phyloP scores from a whole-genome alignment of 306 rosid species.

The Cicer pinnatifidum region DNA sequence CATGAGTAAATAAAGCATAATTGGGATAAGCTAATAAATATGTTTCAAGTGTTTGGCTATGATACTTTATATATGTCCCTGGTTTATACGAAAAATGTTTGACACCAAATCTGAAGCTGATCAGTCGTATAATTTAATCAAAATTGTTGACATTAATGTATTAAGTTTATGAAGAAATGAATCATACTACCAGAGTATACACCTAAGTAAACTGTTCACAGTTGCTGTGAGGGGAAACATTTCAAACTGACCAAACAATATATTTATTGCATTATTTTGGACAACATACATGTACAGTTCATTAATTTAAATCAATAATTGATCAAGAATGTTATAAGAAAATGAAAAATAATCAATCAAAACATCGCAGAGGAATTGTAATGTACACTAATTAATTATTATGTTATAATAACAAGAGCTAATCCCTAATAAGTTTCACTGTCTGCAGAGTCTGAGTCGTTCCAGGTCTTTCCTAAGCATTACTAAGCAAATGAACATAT shows the following conservation, averaged over 20 bases:
- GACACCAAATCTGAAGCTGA: too few relatives aligned
- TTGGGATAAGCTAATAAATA: constrained; percentile 15
- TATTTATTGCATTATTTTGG: not conserved
- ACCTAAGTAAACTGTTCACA: not conserved
- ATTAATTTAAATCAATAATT: too few relatives aligned
- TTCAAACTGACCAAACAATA: not conserved
- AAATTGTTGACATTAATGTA: not conserved
- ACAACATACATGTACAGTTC: not conserved
- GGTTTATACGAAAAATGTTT: too few relatives aligned
- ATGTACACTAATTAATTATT: too few relatives aligned
- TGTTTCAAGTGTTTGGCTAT: not conserved
- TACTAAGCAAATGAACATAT: too few relatives aligned
- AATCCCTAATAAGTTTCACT: not conserved
- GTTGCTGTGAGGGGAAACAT: not conserved
- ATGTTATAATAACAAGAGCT: not conserved
- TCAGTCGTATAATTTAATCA: not conserved
- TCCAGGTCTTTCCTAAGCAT: not conserved
- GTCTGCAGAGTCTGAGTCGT: too few relatives aligned
- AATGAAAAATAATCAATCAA: too few relatives aligned
- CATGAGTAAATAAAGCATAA: constrained; percentile 14
- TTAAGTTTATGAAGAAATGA: not conserved
- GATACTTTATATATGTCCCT: not conserved
- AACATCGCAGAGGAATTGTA: not conserved
- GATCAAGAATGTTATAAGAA: not conserved
- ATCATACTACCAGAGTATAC: not conserved